Percentiles rank a stretch among this genome's conserved stretches.
These are phyloP conservation scores for Shiraia sp. DNA, from an alignment of 2,329 filamentous ascomycete genomes.

Conservation along the genomic window DNA sequence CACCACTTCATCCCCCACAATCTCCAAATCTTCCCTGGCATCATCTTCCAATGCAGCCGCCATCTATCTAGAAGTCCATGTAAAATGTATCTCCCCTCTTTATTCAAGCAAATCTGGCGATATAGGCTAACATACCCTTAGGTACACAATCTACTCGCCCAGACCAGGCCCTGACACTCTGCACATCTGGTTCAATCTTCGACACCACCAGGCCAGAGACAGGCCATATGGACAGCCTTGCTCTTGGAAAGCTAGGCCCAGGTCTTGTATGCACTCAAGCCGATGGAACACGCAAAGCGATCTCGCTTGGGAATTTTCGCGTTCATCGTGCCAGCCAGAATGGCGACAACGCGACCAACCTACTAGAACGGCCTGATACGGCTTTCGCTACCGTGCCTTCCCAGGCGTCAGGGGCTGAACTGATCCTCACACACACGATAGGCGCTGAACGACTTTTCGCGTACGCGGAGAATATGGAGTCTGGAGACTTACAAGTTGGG, in stretches of 20 bases:
- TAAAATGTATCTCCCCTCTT: too few species aligned
- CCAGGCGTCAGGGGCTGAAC: neutral
- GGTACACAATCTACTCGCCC: too few species aligned
- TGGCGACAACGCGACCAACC: neutral
- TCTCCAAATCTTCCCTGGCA: too few species aligned
- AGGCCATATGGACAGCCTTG: constrained; percentile 1
- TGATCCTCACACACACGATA: constrained; percentile 4
- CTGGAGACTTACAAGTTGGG: neutral
- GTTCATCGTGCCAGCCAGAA: constrained; percentile 3
- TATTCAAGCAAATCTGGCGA: too few species aligned
- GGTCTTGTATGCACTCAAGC: constrained; percentile 1
- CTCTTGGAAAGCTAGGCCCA: constrained; percentile 1
- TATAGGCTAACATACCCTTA: too few species aligned
- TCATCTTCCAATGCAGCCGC: too few species aligned
- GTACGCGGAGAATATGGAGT: too few species aligned
- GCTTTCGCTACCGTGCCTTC: constrained; percentile 6
- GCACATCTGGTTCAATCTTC: constrained; percentile 1
- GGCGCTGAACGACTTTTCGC: neutral
- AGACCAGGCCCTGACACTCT: neutral
- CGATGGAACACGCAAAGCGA: neutral
- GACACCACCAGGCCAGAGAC: neutral
- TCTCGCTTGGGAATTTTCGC: constrained; percentile 5
- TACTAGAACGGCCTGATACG: constrained; percentile 3
- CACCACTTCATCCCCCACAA: too few species aligned
- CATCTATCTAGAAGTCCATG: too few species aligned